Percentiles rank a stretch among this genome's conserved stretches.
These are phyloP conservation scores for Parathielavia hyrcaniae DNA, from an alignment of 495 filamentous ascomycete genomes.

Conservation along the genomic window DNA sequence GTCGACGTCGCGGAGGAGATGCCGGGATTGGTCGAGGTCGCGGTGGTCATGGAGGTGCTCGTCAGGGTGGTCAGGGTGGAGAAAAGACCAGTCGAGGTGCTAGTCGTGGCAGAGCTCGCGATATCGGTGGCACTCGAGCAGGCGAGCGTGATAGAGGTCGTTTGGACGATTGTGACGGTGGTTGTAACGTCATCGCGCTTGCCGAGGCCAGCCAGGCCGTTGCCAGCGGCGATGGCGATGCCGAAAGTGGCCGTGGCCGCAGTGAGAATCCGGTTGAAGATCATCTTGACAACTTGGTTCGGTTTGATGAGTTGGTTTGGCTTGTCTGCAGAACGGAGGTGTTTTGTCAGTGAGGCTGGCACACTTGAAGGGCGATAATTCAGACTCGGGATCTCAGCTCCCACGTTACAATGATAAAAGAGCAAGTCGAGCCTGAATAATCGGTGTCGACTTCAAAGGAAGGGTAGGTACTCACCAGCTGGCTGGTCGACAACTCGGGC, in stretches of 20 bases:
- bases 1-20: constrained; percentile 1
- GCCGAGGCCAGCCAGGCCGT: neutral
- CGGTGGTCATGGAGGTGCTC: constrained; percentile 4
- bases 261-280: neutral
- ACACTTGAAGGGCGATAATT: neutral
- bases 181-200: neutral
- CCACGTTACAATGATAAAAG: no score
- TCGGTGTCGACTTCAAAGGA: neutral
- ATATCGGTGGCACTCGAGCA: neutral
- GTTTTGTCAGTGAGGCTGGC: neutral
- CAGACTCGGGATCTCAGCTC: no score
- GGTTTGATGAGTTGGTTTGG: neutral
- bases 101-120: neutral
- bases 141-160: neutral
- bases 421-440: no score
- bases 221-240: neutral
- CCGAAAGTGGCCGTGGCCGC: constrained; percentile 2
- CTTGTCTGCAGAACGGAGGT: neutral
- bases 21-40: neutral
- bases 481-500: neutral
- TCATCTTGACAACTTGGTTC: constrained; percentile 6
- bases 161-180: constrained; percentile 10
- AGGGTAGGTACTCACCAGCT: neutral
- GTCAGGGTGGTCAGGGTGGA: constrained; percentile 2
- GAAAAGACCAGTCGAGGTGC: no score